Percentiles rank a stretch among this genome's conserved stretches.
phyloP scores from a whole-genome alignment of 2,329 filamentous ascomycete genomes.

The Talaromyces funiculosus region DNA sequence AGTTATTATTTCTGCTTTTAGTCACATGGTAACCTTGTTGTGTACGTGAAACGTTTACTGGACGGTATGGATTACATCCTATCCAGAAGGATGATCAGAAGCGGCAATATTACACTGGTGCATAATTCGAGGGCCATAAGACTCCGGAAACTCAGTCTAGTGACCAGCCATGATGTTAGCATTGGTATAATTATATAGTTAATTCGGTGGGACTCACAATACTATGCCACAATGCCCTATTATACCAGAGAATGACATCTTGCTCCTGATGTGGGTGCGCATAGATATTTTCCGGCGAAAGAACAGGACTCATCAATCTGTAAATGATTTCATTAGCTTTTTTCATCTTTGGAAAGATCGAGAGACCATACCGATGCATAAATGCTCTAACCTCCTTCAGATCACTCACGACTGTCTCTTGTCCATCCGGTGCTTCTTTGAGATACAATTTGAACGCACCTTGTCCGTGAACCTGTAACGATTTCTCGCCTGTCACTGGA shows the following conservation, averaged over 20 bases:
- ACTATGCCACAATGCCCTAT: conserved; percentile 36
- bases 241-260: conserved; percentile 38
- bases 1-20: no score
- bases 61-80: no score
- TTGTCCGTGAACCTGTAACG: conserved; percentile 34
- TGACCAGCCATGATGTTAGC: no score
- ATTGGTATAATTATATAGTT: no score
- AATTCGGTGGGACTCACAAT: no score
- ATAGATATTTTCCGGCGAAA: conserved; percentile 32
- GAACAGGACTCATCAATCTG: conserved; percentile 32
- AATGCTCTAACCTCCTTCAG: conserved; percentile 10
- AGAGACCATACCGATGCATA: conserved; percentile 11
- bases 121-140: conserved; percentile 36
- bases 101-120: conserved; percentile 34
- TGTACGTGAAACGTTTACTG: no score
- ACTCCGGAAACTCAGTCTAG: conserved; percentile 32
- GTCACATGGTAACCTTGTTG: no score
- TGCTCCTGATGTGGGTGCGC: conserved; percentile 33
- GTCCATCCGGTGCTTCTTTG: conserved; percentile 24
- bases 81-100: conserved; percentile 18
- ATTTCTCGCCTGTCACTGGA: conserved; percentile 27
- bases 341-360: neutral
- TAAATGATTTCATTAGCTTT: no score
- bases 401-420: conserved; percentile 11
- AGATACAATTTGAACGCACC: conserved; percentile 32